Percentiles rank a stretch among this genome's conserved stretches.
phyloP scores from a whole-genome alignment of 441 rosid genomes.

The Theobroma grandiflorum region DNA sequence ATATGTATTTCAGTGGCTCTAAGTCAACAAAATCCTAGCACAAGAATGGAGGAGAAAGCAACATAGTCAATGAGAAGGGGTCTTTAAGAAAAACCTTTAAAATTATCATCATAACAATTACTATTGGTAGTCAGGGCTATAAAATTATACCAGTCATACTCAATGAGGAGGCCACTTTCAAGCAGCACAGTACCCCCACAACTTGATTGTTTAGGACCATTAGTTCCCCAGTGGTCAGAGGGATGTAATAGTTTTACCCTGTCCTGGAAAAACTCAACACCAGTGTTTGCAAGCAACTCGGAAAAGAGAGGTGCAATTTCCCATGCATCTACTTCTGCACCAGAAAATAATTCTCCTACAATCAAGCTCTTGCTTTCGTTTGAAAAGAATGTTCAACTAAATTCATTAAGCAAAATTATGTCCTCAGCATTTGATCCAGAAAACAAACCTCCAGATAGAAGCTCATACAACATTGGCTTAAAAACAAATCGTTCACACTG shows the following conservation, averaged over 20 bases:
- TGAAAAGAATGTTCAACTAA: slow-evolving; percentile 13
- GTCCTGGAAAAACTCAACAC: slow-evolving; percentile 78
- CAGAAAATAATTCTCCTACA: slow-evolving; percentile 8
- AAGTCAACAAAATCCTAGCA: slow-evolving; percentile 16
- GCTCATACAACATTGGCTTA: slow-evolving; percentile 97
- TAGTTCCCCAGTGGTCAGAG: slow-evolving; percentile 62
- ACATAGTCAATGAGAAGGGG: background rate
- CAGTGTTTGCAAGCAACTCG: slow-evolving; percentile 83
- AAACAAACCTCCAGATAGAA: slow-evolving; percentile 83
- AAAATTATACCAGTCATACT: slow-evolving; percentile 87
- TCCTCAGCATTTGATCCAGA: slow-evolving; percentile 9
- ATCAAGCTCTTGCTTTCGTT: slow-evolving; percentile 18
- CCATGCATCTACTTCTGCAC: slow-evolving; percentile 95
- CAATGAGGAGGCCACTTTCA: slow-evolving; percentile 79
- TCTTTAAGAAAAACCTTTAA: background rate
- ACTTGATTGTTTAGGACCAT: slow-evolving; percentile 52
- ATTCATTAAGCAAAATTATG: slow-evolving; percentile 17
- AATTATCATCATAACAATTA: slow-evolving; percentile 1
- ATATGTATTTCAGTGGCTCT: background rate
- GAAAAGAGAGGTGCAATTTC: slow-evolving; percentile 96
- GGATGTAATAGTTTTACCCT: slow-evolving; percentile 78
- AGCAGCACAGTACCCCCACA: slow-evolving; percentile 86
- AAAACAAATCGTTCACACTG: slow-evolving; percentile 93
- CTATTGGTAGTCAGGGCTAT: background rate
- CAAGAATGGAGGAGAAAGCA: slow-evolving; percentile 1